Conservation (phyloP, 768 basidiomycete species). For the Harrya chromipes region DNA sequence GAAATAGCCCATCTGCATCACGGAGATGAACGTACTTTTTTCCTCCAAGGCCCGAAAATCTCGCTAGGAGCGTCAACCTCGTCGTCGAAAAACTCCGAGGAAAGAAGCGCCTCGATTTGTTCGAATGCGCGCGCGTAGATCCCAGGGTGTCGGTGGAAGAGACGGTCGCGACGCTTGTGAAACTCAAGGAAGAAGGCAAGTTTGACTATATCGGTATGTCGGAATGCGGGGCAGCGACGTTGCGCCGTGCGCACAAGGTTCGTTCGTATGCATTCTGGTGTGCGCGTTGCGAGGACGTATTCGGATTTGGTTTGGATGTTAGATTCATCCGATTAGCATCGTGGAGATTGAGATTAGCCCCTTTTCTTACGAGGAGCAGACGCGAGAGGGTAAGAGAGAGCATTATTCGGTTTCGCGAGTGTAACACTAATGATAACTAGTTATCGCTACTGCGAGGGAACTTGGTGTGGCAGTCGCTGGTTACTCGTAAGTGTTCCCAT, state of each 20-base stretch:
- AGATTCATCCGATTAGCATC: slow-evolving; percentile 54
- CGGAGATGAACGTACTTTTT: background rate
- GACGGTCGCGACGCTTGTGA: slow-evolving; percentile 38
- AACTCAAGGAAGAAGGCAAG: slow-evolving; percentile 30
- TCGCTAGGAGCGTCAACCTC: slow-evolving; percentile 45
- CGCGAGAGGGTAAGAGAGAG: background rate
- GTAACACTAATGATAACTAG: slow-evolving; percentile 15
- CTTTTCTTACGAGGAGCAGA: slow-evolving; percentile 46
- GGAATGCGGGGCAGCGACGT: slow-evolving; percentile 46
- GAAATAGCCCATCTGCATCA: slow-evolving; percentile 7
- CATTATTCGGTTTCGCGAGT: background rate
- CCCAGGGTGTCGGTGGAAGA: slow-evolving; percentile 45
- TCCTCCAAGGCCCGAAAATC: slow-evolving; percentile 34
- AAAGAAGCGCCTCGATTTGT: slow-evolving; percentile 58
- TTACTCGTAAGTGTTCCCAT: slow-evolving; percentile 44
- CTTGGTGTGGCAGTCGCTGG: slow-evolving; percentile 56
- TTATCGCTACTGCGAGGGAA: slow-evolving; percentile 52
- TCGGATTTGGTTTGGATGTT: background rate
- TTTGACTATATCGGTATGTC: slow-evolving; percentile 55
- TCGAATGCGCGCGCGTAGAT: slow-evolving; percentile 50
- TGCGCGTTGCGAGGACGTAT: background rate
- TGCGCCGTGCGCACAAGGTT: slow-evolving; percentile 36
- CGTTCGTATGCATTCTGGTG: background rate
- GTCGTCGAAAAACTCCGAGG: slow-evolving; percentile 45
- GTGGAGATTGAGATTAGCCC: slow-evolving; percentile 70